A percentile compares a stretch with the other conserved stretches of the same genome.
Conservation (phyloP, 345 rosid species). For the Salix brachista region DNA sequence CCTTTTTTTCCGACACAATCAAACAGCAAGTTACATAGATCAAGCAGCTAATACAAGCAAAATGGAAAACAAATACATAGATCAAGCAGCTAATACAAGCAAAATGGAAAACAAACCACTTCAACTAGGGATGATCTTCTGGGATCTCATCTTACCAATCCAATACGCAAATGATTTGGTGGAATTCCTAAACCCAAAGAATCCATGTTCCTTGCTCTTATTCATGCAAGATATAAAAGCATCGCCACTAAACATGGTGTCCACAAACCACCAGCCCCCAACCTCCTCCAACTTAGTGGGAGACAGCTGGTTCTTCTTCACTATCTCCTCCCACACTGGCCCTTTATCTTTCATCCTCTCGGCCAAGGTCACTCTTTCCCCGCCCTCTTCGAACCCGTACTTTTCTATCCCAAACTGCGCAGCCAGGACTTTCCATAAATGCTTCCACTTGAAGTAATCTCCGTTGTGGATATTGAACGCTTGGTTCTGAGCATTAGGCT, state of each 20-base stretch:
- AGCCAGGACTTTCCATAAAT: conserved; percentile 66
- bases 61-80: no score
- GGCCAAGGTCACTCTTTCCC: conserved; percentile 35
- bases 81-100: no score
- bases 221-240: conserved; percentile 47
- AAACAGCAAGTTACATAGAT: no score
- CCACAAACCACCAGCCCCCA: conserved; percentile 60
- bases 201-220: conserved; percentile 77
- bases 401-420: conserved; percentile 76
- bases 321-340: conserved; percentile 70
- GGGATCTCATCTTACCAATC: not conserved
- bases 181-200: conserved; percentile 70
- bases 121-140: not conserved
- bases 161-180: not conserved
- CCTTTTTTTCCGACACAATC: no score
- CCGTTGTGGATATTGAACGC: conserved; percentile 74
- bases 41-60: no score
- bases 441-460: conserved; percentile 78
- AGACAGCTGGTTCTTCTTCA: conserved; percentile 53
- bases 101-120: no score
- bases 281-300: conserved; percentile 50
- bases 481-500: conserved; percentile 50
- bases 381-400: conserved; percentile 53
- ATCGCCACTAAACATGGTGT: conserved; percentile 21
- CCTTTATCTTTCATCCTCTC: conserved; percentile 65